Evolutionary conservation across 139 green algal genomes (phyloP).

Genomic region (Nannochloris sp.): DNA sequence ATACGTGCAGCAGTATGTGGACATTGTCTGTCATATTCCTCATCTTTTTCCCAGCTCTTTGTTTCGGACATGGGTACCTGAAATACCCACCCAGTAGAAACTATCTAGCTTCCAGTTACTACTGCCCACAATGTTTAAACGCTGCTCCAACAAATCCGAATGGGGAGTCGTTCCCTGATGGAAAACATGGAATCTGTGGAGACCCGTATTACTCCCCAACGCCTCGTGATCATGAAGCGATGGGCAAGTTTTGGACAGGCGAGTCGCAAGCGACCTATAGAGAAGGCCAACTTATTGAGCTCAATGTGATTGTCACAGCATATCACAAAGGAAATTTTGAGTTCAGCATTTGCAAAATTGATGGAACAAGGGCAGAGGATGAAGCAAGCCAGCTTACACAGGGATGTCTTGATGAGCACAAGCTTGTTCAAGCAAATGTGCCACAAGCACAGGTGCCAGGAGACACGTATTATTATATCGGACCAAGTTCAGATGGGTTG

Average conservation of each 20-base stretch:
- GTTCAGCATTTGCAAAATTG: conserved; percentile 6
- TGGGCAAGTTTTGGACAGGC: conserved; percentile 1
- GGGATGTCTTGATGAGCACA: conserved; percentile 14
- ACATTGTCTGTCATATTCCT: no score
- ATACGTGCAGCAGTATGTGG: no score
- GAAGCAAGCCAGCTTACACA: conserved; percentile 22
- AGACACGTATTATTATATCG: conserved; percentile 17
- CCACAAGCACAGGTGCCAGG: conserved; percentile 6
- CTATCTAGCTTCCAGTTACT: neutral
- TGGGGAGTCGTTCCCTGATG: conserved; percentile 5
- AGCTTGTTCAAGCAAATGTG: conserved; percentile 21
- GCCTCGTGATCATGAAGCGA: neutral
- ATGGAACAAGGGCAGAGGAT: neutral
- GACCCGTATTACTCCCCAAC: neutral
- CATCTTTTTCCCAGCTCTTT: neutral
- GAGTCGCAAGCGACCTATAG: neutral
- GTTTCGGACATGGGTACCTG: neutral
- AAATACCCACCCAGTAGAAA: neutral
- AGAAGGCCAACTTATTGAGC: neutral
- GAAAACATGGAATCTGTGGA: conserved; percentile 6
- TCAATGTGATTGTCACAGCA: neutral
- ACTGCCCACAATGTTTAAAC: neutral
- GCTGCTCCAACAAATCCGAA: neutral
- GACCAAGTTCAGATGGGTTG: neutral
- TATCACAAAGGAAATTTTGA: neutral